Evolutionary conservation across 2,329 filamentous ascomycete genomes (phyloP).

Genomic region (Colletotrichum coccodes): DNA sequence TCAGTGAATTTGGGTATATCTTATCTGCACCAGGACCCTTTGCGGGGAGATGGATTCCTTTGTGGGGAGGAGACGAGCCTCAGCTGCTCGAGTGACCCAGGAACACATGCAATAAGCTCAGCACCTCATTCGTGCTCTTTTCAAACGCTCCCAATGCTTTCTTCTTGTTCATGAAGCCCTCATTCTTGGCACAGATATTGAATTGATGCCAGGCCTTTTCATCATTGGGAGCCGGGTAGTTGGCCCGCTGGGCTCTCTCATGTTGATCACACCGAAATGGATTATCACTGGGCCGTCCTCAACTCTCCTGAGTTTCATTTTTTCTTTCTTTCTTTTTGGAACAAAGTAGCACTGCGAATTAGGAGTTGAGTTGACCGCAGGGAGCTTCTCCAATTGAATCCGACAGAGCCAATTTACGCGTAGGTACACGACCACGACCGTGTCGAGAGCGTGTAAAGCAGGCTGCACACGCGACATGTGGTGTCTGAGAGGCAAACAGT

Average conservation of each 20-base stretch:
- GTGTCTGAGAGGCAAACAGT: slow-evolving; percentile 20
- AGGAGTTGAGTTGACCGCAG: not conserved
- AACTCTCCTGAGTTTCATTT: not conserved
- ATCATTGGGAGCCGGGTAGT: not conserved
- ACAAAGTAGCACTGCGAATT: not conserved
- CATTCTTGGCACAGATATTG: not conserved
- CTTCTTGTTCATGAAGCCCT: not conserved
- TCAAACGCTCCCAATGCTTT: not conserved
- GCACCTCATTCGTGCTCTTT: slow-evolving; percentile 24
- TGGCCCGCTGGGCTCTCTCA: too few relatives aligned
- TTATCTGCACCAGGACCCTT: slow-evolving; percentile 5
- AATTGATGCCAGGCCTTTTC: not conserved
- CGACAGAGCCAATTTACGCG: slow-evolving; percentile 19
- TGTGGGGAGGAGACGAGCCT: slow-evolving; percentile 1
- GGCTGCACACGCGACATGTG: slow-evolving; percentile 12
- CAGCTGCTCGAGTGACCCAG: slow-evolving; percentile 8
- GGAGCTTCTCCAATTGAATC: not conserved
- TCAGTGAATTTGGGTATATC: not conserved
- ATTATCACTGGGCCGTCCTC: not conserved
- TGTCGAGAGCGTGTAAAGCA: slow-evolving; percentile 25
- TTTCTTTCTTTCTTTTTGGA: too few relatives aligned
- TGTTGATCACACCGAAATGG: not conserved
- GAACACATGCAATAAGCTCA: slow-evolving; percentile 23
- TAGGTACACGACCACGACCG: not conserved
- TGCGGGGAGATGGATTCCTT: slow-evolving; percentile 4